Evolutionary conservation across 2,329 filamentous ascomycete genomes (phyloP), one percentile per base, ranked within the genome.

Genomic region (Penicillium rolfsii): DNA sequence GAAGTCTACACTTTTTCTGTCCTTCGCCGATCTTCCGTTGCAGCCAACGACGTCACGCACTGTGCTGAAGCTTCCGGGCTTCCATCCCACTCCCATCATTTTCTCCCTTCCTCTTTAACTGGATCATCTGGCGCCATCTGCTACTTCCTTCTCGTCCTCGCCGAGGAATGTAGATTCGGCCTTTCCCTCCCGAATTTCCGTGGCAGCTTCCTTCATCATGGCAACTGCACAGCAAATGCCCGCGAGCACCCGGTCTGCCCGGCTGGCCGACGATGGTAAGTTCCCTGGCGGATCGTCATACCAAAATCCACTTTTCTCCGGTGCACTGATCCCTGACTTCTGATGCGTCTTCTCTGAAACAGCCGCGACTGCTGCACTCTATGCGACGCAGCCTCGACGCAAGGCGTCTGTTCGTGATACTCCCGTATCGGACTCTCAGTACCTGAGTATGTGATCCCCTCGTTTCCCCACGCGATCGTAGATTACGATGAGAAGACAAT

Each of bases 281-380:
- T 5, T 2, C 30, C 52, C 52, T 30, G 11, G 56, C 22, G 49
- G 55, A 66, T 65, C 62, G 50, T 60, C 61, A 38, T 36, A 54
- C 52, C 12, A 8, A 40, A 45, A 24, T 24, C 38, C 60, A 7
- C 36, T 19, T n/a, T 19, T n/a, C 19, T 36, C 53, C 38, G 38
- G 22, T 36, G 45, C 57, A 48, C 40, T 48, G 54, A 57, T 61
- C 52, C 43, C 56, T 63, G 52, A 63, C 45, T 48, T 57, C 54
- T 57, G 35, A 64, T 55, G 46, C 16, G 46, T 40, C 11, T 36
- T 12, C 49, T 56, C 50, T 60, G 49, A 57, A 60, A 61, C 60
- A 81, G 87, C 87, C 65, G 86, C 86, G n/a, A 83, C 82, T 11
- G 85, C 87, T 61, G 87, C 87, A 5, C 75, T 89, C 14, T 85